A percentile compares a stretch with the other conserved stretches of the same genome.
Evolutionary conservation across 345 rosid genomes (phyloP).

Genomic region (Gynandropsis gynandra): DNA sequence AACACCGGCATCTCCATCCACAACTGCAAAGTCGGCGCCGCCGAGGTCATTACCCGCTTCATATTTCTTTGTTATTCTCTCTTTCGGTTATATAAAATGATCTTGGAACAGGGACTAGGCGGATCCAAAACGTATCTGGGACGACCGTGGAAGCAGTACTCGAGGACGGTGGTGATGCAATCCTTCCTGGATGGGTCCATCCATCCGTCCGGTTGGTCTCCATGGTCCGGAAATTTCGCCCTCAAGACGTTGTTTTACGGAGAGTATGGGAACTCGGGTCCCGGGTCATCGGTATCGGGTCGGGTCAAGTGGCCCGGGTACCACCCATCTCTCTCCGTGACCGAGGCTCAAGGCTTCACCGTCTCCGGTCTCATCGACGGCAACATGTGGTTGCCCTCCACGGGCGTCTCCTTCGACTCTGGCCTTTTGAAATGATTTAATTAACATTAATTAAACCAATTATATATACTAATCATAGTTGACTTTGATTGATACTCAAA

Average conservation of each 20-base stretch:
- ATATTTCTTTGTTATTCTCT: too few relatives aligned
- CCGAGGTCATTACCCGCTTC: constrained; percentile 19
- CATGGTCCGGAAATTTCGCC: constrained; percentile 32
- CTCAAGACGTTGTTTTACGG: constrained; percentile 38
- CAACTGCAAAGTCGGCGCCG: constrained; percentile 40
- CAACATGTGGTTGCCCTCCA: constrained; percentile 27
- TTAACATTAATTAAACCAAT: background rate
- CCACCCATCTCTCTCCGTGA: constrained; percentile 26
- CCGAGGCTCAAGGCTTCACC: constrained; percentile 25
- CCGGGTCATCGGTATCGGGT: constrained; percentile 37
- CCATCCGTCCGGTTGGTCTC: constrained; percentile 49
- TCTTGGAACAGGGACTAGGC: too few relatives aligned
- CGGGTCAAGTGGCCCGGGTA: constrained; percentile 47
- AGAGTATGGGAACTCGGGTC: constrained; percentile 40
- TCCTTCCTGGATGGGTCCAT: constrained; percentile 41
- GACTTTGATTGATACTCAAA: background rate
- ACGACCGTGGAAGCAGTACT: constrained; percentile 57
- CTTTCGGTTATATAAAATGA: too few relatives aligned
- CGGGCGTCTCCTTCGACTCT: constrained; percentile 30
- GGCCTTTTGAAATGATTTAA: constrained; percentile 27
- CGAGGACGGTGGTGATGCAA: constrained; percentile 54
- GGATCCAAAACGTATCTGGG: constrained; percentile 44
- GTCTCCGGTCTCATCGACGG: constrained; percentile 25
- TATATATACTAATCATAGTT: constrained; percentile 3
- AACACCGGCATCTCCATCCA: constrained; percentile 56